A percentile compares a stretch with the other conserved stretches of the same genome.
Conservation (phyloP, 805 yeast species). For the Kregervanrija fluxuum region DNA sequence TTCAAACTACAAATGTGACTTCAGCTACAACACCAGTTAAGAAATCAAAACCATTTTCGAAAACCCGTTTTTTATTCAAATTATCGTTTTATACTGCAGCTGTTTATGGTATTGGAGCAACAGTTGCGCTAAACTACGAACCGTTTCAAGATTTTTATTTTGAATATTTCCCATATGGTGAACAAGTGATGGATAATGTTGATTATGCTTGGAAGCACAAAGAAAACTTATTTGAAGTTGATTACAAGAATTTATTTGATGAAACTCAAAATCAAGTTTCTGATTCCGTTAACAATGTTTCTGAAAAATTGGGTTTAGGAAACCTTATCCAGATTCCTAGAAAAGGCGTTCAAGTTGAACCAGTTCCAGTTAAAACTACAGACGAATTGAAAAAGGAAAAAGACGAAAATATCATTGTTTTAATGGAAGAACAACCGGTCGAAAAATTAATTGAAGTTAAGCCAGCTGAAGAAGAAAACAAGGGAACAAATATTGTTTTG, state of each 20-base stretch:
- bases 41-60: conserved; percentile 16
- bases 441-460: not conserved
- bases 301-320: conserved; percentile 31
- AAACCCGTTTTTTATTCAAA: conserved; percentile 21
- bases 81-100: conserved; percentile 20
- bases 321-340: conserved; percentile 33
- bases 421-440: not conserved
- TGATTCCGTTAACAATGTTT: conserved; percentile 5
- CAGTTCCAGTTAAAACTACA: conserved; percentile 1
- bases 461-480: not conserved
- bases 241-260: conserved; percentile 5
- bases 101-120: conserved; percentile 55
- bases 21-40: conserved; percentile 10
- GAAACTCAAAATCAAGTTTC: conserved; percentile 3
- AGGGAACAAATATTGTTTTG: conserved; percentile 10
- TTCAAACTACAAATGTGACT: conserved; percentile 14
- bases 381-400: conserved; percentile 1
- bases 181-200: conserved; percentile 40
- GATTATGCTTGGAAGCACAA: conserved; percentile 31
- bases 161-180: conserved; percentile 60
- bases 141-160: conserved; percentile 55
- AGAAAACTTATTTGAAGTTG: conserved; percentile 16
- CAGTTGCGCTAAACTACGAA: conserved; percentile 47
- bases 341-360: conserved; percentile 23
- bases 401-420: conserved; percentile 2